Evolutionary conservation across 768 basidiomycete species (phyloP), one percentile per base, ranked within the genome.

Genomic region (Brasilioporus rufonigricans): DNA sequence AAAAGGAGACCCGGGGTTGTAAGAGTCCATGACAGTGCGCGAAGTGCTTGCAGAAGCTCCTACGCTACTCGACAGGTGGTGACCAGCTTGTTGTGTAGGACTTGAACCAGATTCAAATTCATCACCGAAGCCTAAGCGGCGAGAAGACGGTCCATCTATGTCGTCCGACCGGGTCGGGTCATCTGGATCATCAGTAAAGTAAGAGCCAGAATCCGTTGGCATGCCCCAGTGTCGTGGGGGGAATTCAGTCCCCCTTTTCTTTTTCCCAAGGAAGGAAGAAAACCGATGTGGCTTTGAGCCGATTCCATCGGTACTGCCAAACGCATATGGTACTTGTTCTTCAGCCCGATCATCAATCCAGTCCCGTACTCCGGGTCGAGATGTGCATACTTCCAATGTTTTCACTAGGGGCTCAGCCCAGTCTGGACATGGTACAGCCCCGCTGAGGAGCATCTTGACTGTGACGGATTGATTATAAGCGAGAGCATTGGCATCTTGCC

Each of bases 401-500:
- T 82, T 80, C 55, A 91, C 85, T 24, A 99, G 77, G 2, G 77
- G 67, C n/a, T 77, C 70, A 1, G 94, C 87, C 91, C 92, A 98
- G 2, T 79, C 72, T 0, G 94, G 96, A 6, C 84, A 79, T 13
- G 84, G 79, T 40, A 97, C 73, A 11, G 68, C 69, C 7, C 96
- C 96, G 36, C 84, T 86, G 16, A 99, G 84, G 24, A 99, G 82
- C 67, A 87, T 79, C 67, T 87, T 87, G 3, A 78, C 86, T 1
- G 87, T 85, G 18, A 94, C 90, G 50, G 86, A 80, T 3, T 82
- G 79, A 38, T 68, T 67, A 65, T 97, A 97, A 3, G 95, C 95
- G 46, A 86, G 77, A 1, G 82, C 76, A 66, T 97, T 98, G 10
- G 93, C 92, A 69, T 99, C 96, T 65, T 93, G 89, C 36, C 96